Evolutionary conservation across 2,329 filamentous ascomycete genomes (phyloP).

Genomic region (Whalleya microplaca): DNA sequence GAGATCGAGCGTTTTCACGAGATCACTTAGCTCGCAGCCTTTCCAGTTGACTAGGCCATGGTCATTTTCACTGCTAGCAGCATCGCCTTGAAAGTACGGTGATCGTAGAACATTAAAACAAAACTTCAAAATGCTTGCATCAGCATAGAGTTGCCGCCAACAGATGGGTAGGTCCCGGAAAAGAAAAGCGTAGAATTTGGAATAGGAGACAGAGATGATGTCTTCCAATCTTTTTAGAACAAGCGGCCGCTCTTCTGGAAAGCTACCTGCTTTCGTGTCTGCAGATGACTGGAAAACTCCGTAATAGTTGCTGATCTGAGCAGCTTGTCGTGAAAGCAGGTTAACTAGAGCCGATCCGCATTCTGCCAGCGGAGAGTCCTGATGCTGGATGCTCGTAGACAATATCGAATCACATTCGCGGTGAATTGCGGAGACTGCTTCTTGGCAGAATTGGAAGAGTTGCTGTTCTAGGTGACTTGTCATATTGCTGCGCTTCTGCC

Average conservation of each 20-base stretch:
- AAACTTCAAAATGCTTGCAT: slow-evolving; percentile 69
- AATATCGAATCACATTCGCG: slow-evolving; percentile 28
- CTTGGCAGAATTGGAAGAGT: slow-evolving; percentile 27
- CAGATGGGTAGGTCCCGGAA: slow-evolving; percentile 67
- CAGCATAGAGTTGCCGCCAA: slow-evolving; percentile 74
- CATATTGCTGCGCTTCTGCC: slow-evolving; percentile 10
- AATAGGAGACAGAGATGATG: slow-evolving; percentile 61
- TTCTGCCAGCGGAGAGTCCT: slow-evolving; percentile 21
- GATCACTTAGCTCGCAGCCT: slow-evolving; percentile 48
- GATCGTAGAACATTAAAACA: slow-evolving; percentile 39
- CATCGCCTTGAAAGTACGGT: slow-evolving; percentile 13
- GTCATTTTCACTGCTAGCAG: slow-evolving; percentile 4
- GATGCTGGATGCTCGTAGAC: slow-evolving; percentile 3
- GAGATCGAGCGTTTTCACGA: slow-evolving; percentile 72
- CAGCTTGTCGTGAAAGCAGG: slow-evolving; percentile 33
- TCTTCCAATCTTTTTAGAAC: slow-evolving; percentile 55
- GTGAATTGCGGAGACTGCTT: slow-evolving; percentile 26
- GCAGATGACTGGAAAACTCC: not conserved
- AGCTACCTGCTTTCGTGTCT: not conserved
- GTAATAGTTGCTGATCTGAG: slow-evolving; percentile 15
- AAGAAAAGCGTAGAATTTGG: slow-evolving; percentile 71
- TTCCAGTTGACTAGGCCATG: slow-evolving; percentile 2
- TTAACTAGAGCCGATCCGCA: slow-evolving; percentile 33
- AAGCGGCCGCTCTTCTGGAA: slow-evolving; percentile 27
- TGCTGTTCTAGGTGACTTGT: slow-evolving; percentile 5